Evolutionary conservation across 768 basidiomycete species (phyloP), one percentile per base, ranked within the genome.

Genomic region (Lenzites betulinus): DNA sequence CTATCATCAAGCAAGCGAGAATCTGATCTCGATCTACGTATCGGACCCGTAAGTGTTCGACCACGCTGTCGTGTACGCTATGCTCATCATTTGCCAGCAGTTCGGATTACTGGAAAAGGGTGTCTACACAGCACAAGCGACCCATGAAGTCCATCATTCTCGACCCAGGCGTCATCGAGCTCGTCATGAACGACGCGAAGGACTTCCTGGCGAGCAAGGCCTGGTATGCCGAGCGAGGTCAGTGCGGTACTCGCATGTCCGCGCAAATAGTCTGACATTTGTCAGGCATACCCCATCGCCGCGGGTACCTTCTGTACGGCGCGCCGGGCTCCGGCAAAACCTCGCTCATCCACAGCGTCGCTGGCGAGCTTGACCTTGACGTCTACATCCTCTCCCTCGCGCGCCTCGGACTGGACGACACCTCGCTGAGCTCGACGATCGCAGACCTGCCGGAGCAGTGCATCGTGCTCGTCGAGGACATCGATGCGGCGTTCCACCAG

Each of bases 381-480:
- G 82, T 93, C 26, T 92, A 90, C 71, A 81, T 90, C 49, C 71
- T 93, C 43, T 85, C 88, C 0, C 81, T 92, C 12, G 84, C 88
- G 3, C 81, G 84, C 20, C 64, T 73, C 11, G 85, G 86, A 15
- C 70, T 92, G 44, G 88, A 90, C 65, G 90, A 92, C 67, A 74
- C 77, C 1, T 70, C 75, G 8, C 80, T 91, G 26, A 79, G 76
- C 55, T 78, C 82, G 39, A 76, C 90, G 42, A 83, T 91, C 62
- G 77, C 81, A 7, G 77, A 79, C 2, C 78, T 92, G 2, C 90
- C 91, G n/a, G 80, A 85, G 58, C 79, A 80, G 66, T 90, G 87
- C 66, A 88, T 93, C 59, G 84, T 86, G 5, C 77, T 93, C 35
- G 90, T 93, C 83, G 90, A 93, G 71, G 92, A 93, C 68, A 87